Evolutionary conservation across 495 filamentous ascomycete genomes (phyloP), one percentile per base, ranked within the genome.

Genomic region (Evansstolkia leycettana): DNA sequence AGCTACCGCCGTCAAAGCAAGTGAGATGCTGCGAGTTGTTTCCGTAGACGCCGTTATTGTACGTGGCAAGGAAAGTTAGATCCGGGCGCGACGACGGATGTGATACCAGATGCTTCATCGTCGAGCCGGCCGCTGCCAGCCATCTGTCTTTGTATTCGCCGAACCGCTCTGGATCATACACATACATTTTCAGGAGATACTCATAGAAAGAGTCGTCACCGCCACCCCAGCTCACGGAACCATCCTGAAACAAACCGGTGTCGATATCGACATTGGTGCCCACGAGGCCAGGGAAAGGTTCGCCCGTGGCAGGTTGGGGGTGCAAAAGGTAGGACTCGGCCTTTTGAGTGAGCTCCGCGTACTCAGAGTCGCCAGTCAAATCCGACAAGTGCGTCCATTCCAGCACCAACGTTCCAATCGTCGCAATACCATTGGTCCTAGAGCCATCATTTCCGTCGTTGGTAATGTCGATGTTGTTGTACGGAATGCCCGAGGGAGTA

Each of bases 141-240:
- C 87, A 94, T 38, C 78, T 72, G 42, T 85, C 77, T 38, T 63
- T 69, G 58, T 86, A 85, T 1, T 49, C 20, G 7, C 36, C 57
- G 43, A 80, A 92, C 7, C 75, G 71, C 23, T 55, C 36, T 8
- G 78, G 67, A 50, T 87, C 79, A 50, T 93, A 93, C 41, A 92
- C 57, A 46, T 78, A 92, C 83, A 90, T 89, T 67, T 94, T 94
- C 53, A 94, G 80, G 16, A 93, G 70, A 44, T 94, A 94, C 60
- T 94, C 86, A 55, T 93, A 94, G 61, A 78, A 90, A 16, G 75
- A 82, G 56, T 94, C 87, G 29, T 70, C 72, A 7, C 83, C 80
- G 31, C 82, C 84, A 40, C 75, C 72, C 87, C 87, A 94, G 15
- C 81, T 78, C 28, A 88, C 85, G 7, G 38, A 40, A 12, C 69